Evolutionary conservation across 2,329 filamentous ascomycete genomes (phyloP).

Genomic region (Pseudocercospora fijiensis): DNA sequence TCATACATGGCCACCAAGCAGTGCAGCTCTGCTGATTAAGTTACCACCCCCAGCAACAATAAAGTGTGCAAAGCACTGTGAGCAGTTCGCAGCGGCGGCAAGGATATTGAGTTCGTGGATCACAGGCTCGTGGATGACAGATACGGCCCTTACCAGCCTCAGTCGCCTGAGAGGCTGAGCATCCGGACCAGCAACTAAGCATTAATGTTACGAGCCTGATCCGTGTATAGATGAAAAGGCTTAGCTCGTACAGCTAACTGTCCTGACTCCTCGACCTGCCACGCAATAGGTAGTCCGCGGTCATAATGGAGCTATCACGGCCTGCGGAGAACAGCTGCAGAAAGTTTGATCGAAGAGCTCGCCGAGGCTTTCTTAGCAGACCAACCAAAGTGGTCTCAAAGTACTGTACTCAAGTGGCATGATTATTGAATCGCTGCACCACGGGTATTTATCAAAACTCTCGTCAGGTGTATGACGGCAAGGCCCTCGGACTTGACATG

Average conservation of each 20-base stretch:
- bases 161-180: neutral
- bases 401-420: neutral
- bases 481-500: neutral
- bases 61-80: neutral
- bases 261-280: neutral
- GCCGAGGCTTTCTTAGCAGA: neutral
- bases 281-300: neutral
- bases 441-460: neutral
- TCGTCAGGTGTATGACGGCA: neutral
- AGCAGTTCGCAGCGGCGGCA: no score
- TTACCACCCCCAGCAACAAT: no score
- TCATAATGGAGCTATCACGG: neutral
- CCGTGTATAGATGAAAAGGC: neutral
- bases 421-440: neutral
- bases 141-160: neutral
- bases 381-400: neutral
- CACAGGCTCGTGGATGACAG: neutral
- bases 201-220: neutral
- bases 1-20: no score
- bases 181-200: neutral
- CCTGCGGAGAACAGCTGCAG: neutral
- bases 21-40: no score
- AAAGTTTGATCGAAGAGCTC: constrained; percentile 1
- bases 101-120: neutral
- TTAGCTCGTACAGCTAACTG: neutral